Conservation (phyloP, 2,329 filamentous ascomycete genomes). For the Penicillium sp. region DNA sequence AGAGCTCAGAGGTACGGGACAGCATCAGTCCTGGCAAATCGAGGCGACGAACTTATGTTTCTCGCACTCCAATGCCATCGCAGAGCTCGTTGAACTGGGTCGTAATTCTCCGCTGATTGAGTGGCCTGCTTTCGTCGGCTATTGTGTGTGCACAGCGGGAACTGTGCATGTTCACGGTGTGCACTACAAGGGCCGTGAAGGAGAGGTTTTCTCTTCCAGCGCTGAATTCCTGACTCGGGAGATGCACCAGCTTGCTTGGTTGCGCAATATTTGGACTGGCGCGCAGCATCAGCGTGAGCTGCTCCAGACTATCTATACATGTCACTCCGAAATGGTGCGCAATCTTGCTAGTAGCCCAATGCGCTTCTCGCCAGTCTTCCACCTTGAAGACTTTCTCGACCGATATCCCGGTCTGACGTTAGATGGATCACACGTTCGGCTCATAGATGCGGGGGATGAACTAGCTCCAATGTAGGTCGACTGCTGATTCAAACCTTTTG, state of each 20-base stretch:
- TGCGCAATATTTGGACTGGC: conserved; percentile 73
- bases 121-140: conserved; percentile 84
- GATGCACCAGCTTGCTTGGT: conserved; percentile 75
- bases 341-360: conserved; percentile 66
- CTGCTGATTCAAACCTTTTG: background rate
- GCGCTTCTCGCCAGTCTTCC: conserved; percentile 75
- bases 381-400: conserved; percentile 85
- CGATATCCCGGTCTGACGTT: conserved; percentile 72
- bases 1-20: conserved; percentile 74
- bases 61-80: conserved; percentile 82
- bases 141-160: conserved; percentile 81
- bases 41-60: conserved; percentile 87
- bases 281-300: conserved; percentile 79
- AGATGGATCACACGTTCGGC: conserved; percentile 71
- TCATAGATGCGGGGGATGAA: conserved; percentile 66
- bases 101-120: conserved; percentile 72
- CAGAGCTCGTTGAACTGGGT: conserved; percentile 76
- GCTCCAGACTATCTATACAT: conserved; percentile 72
- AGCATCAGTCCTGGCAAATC: conserved; percentile 91
- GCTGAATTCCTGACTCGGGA: conserved; percentile 72
- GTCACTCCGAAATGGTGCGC: conserved; percentile 79
- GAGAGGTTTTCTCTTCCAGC: conserved; percentile 63
- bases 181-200: conserved; percentile 68
- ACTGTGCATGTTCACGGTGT: conserved; percentile 86
- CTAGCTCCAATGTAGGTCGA: conserved; percentile 15